These are phyloP conservation scores for Groenewaldozyma tartarivorans DNA, from an alignment of 805 yeast genomes.

Conservation along the genomic window DNA sequence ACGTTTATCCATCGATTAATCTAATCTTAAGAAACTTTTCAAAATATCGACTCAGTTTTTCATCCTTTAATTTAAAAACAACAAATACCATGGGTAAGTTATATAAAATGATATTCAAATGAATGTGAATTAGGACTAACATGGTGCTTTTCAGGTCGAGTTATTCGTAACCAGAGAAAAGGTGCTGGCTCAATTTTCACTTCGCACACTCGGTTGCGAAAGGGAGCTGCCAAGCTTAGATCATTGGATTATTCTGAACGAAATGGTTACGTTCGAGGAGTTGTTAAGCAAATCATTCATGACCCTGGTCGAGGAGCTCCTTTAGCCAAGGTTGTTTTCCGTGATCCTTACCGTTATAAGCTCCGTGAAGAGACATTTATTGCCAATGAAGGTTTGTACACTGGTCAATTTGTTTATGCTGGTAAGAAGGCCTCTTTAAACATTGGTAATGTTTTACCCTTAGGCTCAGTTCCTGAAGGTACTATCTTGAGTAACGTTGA, in stretches of 20 bases:
- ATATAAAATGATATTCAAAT: background rate
- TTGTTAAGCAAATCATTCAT: constrained; percentile 96
- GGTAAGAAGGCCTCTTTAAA: constrained; percentile 97
- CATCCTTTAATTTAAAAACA: no score
- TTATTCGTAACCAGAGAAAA: constrained; percentile 99
- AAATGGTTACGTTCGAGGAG: constrained; percentile 99
- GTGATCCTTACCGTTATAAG: constrained; percentile 99
- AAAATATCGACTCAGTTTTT: background rate
- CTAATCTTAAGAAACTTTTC: no score
- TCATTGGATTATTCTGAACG: constrained; percentile 98
- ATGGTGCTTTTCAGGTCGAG: constrained; percentile 45
- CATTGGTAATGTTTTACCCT: constrained; percentile 90
- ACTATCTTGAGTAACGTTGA: constrained; percentile 97
- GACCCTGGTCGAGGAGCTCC: constrained; percentile 99
- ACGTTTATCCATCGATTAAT: no score
- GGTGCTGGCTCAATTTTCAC: constrained; percentile 99
- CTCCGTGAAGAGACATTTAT: constrained; percentile 97
- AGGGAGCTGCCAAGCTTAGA: constrained; percentile 99
- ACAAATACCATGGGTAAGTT: constrained; percentile 12
- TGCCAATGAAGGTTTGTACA: constrained; percentile 99
- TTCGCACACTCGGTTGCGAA: constrained; percentile 99
- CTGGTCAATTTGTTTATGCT: constrained; percentile 98
- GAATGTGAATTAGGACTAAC: constrained; percentile 2
- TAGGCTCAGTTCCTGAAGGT: constrained; percentile 98
- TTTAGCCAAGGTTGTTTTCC: constrained; percentile 96